Percentiles rank a stretch among this genome's conserved stretches.
These are phyloP conservation scores for Diddensiella santjacobensis DNA, from an alignment of 805 yeast species.

Conservation along the genomic window DNA sequence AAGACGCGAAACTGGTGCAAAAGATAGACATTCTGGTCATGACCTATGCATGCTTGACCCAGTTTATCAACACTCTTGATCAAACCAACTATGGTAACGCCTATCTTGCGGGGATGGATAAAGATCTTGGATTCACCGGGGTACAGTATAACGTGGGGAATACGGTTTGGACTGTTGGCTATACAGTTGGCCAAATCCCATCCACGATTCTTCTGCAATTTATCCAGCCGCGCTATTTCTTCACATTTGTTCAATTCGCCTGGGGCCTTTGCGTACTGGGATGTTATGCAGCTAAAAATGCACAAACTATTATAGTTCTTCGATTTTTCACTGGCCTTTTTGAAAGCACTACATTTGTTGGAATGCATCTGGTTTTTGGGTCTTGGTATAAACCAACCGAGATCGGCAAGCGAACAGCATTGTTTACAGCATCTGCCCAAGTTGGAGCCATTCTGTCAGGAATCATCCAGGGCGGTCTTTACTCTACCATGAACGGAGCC, in stretches of 20 bases:
- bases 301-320: slow-evolving; percentile 26
- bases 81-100: slow-evolving; percentile 43
- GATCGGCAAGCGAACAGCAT: slow-evolving; percentile 37
- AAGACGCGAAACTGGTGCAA: slow-evolving; percentile 9
- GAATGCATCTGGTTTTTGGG: slow-evolving; percentile 28
- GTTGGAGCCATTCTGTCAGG: slow-evolving; percentile 8
- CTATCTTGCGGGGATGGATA: slow-evolving; percentile 40
- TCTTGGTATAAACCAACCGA: slow-evolving; percentile 39
- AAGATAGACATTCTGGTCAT: slow-evolving; percentile 6
- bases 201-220: slow-evolving; percentile 18
- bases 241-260: slow-evolving; percentile 29
- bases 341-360: slow-evolving; percentile 31
- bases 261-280: slow-evolving; percentile 28
- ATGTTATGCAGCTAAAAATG: slow-evolving; percentile 24
- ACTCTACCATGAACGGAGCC: slow-evolving; percentile 41
- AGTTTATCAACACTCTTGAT: slow-evolving; percentile 27
- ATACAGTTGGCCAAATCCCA: slow-evolving; percentile 29
- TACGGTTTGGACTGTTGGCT: slow-evolving; percentile 30
- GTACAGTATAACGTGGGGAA: slow-evolving; percentile 25
- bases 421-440: slow-evolving; percentile 5
- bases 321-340: slow-evolving; percentile 32
- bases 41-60: slow-evolving; percentile 11
- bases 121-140: slow-evolving; percentile 29
- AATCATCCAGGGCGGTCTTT: slow-evolving; percentile 50
- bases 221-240: slow-evolving; percentile 7